Conservation (phyloP, 1,139 yeast genomes). For the Meyerozyma carpophila region DNA sequence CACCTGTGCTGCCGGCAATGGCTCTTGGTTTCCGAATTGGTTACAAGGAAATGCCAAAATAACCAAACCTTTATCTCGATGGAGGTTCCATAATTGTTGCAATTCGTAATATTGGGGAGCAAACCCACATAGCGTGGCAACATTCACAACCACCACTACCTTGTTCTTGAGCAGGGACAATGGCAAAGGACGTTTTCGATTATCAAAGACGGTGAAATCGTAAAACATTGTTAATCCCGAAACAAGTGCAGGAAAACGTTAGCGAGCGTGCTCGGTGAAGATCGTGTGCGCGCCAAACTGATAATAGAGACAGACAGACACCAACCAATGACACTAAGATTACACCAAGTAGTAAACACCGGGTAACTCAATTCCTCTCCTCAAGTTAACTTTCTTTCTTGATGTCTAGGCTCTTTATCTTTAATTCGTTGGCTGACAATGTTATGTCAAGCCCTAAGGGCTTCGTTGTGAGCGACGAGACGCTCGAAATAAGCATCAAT, state of each 20-base stretch:
- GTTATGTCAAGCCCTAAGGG: no score
- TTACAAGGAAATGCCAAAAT: constrained; percentile 41
- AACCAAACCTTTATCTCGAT: constrained; percentile 24
- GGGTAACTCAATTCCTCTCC: no score
- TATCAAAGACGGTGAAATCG: constrained; percentile 13
- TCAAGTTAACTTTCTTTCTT: no score
- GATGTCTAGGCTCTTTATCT: no score
- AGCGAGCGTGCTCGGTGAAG: not conserved
- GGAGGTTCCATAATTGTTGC: constrained; percentile 28
- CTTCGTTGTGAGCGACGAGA: no score
- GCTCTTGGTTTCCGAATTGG: constrained; percentile 67
- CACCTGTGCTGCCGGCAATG: constrained; percentile 63
- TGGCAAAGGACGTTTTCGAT: constrained; percentile 10
- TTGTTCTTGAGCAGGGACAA: constrained; percentile 22
- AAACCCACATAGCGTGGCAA: constrained; percentile 43
- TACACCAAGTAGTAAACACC: no score
- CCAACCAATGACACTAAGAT: no score
- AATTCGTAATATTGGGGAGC: constrained; percentile 38
- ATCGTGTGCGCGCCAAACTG: not conserved
- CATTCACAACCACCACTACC: constrained; percentile 38
- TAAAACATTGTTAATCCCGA: constrained; percentile 10
- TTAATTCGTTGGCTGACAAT: no score
- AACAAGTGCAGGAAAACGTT: not conserved
- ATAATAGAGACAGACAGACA: not conserved
- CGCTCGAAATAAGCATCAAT: no score